These are phyloP conservation scores for Trifolium subterraneum DNA, from an alignment of 306 rosid species.

Conservation along the genomic window DNA sequence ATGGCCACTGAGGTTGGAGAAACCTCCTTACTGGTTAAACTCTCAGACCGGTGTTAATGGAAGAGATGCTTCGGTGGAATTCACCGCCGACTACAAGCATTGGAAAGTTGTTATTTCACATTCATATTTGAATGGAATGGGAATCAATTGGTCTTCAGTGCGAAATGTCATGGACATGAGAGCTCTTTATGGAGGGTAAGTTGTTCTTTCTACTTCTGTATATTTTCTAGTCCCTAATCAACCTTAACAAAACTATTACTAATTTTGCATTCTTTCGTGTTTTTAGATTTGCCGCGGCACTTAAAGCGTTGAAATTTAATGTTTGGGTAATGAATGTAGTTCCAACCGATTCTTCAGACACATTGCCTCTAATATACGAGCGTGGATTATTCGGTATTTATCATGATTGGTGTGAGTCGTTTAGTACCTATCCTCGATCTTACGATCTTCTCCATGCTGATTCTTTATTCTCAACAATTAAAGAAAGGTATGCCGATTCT, in stretches of 20 bases:
- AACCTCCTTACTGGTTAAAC: constrained; percentile 80
- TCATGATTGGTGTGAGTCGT: constrained; percentile 91
- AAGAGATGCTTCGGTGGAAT: constrained; percentile 63
- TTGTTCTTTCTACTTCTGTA: constrained; percentile 24
- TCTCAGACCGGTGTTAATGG: constrained; percentile 67
- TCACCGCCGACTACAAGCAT: constrained; percentile 66
- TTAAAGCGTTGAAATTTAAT: constrained; percentile 55
- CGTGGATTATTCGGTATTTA: constrained; percentile 83
- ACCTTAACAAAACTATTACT: neutral
- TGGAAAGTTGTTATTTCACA: constrained; percentile 71
- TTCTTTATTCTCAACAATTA: constrained; percentile 63
- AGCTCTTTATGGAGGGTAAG: constrained; percentile 92
- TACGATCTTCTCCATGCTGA: constrained; percentile 88
- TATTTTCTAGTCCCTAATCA: neutral
- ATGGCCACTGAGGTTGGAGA: constrained; percentile 84
- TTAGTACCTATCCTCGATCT: constrained; percentile 79
- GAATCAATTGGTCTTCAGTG: constrained; percentile 72
- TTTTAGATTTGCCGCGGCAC: constrained; percentile 83
- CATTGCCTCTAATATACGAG: constrained; percentile 75
- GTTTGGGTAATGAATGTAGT: constrained; percentile 91
- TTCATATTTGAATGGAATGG: constrained; percentile 76
- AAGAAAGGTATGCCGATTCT: constrained; percentile 53
- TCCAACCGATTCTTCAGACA: constrained; percentile 69
- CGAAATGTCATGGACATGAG: constrained; percentile 93
- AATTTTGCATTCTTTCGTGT: constrained; percentile 20